A percentile compares a stretch with the other conserved stretches of the same genome.
Conservation (phyloP, 2,329 filamentous ascomycete genomes). For the Coleophoma cylindrospora region DNA sequence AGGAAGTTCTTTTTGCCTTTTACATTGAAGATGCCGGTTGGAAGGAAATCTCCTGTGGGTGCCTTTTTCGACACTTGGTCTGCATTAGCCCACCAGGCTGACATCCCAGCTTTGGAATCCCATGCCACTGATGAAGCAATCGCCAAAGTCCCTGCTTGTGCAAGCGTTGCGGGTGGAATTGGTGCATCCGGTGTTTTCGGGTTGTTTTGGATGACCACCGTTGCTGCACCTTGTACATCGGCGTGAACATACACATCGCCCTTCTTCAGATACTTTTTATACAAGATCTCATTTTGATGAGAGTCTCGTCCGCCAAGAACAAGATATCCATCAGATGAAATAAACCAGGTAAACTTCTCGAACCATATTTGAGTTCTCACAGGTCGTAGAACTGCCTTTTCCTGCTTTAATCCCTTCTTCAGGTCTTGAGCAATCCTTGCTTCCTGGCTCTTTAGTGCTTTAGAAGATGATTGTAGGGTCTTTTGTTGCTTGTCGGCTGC, state of each 20-base stretch:
- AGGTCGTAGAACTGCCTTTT: constrained; percentile 80
- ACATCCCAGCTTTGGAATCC: constrained; percentile 95
- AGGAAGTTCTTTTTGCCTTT: constrained; percentile 87
- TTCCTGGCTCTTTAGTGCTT: constrained; percentile 84
- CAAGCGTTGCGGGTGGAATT: constrained; percentile 85
- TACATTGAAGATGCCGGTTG: constrained; percentile 73
- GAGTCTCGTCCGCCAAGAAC: constrained; percentile 85
- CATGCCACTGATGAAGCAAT: constrained; percentile 86
- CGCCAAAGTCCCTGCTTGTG: constrained; percentile 80
- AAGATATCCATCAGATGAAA: constrained; percentile 92
- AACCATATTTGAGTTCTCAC: constrained; percentile 89
- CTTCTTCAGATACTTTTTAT: constrained; percentile 77
- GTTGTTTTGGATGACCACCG: constrained; percentile 89
- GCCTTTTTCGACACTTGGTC: constrained; percentile 88
- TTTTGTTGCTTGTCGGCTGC: constrained; percentile 85
- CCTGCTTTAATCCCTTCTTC: constrained; percentile 83
- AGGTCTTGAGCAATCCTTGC: constrained; percentile 82
- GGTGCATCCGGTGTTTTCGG: constrained; percentile 72
- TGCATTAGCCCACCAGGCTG: constrained; percentile 90
- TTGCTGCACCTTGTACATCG: constrained; percentile 77
- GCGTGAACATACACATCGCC: constrained; percentile 92
- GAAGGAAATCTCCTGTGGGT: constrained; percentile 73
- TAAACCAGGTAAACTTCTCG: constrained; percentile 94
- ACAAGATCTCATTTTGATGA: constrained; percentile 89
- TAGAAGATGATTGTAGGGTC: constrained; percentile 74